Conservation (phyloP, 495 filamentous ascomycete species). For the Aspergillus haitiensis region DNA sequence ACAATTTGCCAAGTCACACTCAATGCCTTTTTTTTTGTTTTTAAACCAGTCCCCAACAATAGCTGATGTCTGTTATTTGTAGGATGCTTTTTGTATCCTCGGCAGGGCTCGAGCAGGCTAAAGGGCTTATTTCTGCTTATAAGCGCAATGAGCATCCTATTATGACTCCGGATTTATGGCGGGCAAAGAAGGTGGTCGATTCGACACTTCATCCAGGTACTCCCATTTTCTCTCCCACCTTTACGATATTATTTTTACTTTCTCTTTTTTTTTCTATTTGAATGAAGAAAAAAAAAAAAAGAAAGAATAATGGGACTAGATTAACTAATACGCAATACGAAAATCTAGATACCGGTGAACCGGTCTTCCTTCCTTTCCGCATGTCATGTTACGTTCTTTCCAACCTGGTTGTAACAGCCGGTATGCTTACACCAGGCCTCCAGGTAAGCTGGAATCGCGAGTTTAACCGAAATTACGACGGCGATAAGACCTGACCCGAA, state of each 20-base stretch:
- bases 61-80: conserved; percentile 16
- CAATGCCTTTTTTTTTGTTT: too few species aligned
- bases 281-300: too few species aligned
- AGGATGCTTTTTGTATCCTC: conserved; percentile 80
- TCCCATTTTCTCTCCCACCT: too few species aligned
- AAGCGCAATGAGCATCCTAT: conserved; percentile 70
- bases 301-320: not conserved
- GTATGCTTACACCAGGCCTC: conserved; percentile 87
- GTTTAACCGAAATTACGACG: not conserved
- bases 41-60: too few species aligned
- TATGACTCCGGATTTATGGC: conserved; percentile 92
- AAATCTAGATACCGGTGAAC: conserved; percentile 75
- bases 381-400: conserved; percentile 96
- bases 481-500: not conserved
- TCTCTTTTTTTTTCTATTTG: too few species aligned
- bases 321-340: not conserved
- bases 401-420: conserved; percentile 93
- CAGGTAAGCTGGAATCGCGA: conserved; percentile 23
- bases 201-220: conserved; percentile 83
- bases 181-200: conserved; percentile 94
- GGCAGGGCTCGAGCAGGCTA: conserved; percentile 78
- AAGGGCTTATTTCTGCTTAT: conserved; percentile 71
- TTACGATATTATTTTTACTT: not conserved
- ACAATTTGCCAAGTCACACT: too few species aligned
- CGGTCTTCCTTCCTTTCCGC: conserved; percentile 91